phyloP scores from a whole-genome alignment of 805 yeast genomes.

The Trichomonascus vanleenenianus region DNA sequence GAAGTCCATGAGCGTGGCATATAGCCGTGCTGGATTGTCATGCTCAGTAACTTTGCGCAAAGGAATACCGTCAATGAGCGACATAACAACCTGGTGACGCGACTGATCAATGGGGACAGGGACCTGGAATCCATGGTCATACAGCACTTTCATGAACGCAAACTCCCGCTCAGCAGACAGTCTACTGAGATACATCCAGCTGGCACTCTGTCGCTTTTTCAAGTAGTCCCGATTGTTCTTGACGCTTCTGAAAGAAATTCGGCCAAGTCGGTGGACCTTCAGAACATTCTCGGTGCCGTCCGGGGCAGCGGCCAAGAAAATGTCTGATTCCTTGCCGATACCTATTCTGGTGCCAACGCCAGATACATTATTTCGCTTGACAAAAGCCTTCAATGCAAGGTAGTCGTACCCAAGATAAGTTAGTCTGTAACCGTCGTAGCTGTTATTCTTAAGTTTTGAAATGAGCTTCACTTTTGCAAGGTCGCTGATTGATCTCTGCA shows the following conservation, averaged over 20 bases:
- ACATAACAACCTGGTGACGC: slow-evolving; percentile 91
- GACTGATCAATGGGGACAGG: slow-evolving; percentile 87
- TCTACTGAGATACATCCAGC: slow-evolving; percentile 88
- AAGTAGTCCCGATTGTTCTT: slow-evolving; percentile 91
- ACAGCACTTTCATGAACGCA: slow-evolving; percentile 73
- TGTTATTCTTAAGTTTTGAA: slow-evolving; percentile 76
- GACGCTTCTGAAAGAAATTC: slow-evolving; percentile 87
- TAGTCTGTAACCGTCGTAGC: slow-evolving; percentile 83
- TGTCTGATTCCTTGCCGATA: slow-evolving; percentile 96
- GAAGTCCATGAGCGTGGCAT: slow-evolving; percentile 80
- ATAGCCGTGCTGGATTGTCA: slow-evolving; percentile 58
- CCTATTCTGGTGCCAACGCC: slow-evolving; percentile 86
- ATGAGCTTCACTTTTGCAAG: slow-evolving; percentile 80
- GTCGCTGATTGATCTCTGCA: slow-evolving; percentile 72
- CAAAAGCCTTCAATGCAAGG: slow-evolving; percentile 78
- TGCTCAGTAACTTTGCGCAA: slow-evolving; percentile 78
- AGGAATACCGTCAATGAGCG: slow-evolving; percentile 79
- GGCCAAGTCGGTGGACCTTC: slow-evolving; percentile 88
- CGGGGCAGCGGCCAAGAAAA: slow-evolving; percentile 69
- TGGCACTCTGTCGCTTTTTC: slow-evolving; percentile 58
- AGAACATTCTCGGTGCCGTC: slow-evolving; percentile 63
- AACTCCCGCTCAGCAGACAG: slow-evolving; percentile 91
- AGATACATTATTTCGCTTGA: slow-evolving; percentile 62
- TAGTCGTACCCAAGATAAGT: slow-evolving; percentile 90
- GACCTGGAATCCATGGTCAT: slow-evolving; percentile 70